Conservation (phyloP, 148 eudicot species). For the Euryodendron excelsum region DNA sequence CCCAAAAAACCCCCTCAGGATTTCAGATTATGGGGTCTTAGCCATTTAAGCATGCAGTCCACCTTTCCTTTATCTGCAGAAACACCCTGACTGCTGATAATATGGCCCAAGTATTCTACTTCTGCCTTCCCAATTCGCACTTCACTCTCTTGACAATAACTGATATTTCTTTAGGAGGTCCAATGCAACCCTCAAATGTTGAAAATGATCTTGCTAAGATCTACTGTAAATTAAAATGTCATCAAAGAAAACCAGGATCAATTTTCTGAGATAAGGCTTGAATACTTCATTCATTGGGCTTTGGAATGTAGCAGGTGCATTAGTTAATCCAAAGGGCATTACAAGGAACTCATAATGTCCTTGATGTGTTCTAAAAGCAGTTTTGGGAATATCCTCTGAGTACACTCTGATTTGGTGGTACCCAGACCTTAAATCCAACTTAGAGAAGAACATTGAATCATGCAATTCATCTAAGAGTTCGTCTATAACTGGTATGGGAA, state of each 20-base stretch:
- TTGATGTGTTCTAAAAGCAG: neutral
- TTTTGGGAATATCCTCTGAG: neutral
- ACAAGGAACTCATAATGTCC: neutral
- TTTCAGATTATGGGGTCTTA: no score
- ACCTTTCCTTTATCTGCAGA: neutral
- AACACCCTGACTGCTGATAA: neutral
- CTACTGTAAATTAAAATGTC: neutral
- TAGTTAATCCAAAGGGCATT: no score
- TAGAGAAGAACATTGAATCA: no score
- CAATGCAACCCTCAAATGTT: neutral
- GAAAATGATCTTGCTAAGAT: neutral
- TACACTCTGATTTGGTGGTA: no score
- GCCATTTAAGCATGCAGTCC: neutral
- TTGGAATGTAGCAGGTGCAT: neutral
- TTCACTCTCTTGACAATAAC: neutral
- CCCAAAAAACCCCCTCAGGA: no score
- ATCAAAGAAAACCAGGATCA: neutral
- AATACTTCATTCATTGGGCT: neutral
- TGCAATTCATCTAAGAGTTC: neutral
- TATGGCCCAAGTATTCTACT: neutral
- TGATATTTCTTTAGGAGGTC: neutral
- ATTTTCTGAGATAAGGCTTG: neutral
- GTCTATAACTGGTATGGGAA: neutral
- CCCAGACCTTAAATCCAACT: neutral
- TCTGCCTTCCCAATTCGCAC: neutral